phyloP scores from a whole-genome alignment of 1,139 yeast species.

The Kodamaea ohmeri region DNA sequence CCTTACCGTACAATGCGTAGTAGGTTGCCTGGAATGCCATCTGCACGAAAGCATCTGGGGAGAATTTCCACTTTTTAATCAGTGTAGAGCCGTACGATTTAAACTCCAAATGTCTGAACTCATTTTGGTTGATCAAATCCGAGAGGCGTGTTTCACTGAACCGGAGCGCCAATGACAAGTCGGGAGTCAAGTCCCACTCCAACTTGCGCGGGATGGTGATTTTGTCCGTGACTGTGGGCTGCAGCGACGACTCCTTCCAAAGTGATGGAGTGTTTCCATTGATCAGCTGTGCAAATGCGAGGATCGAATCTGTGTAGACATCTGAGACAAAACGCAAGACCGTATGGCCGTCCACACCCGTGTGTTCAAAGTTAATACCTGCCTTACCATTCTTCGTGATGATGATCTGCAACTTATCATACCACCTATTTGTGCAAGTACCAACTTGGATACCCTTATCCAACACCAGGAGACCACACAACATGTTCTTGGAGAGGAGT shows the following conservation, averaged over 20 bases:
- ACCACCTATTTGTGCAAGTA: constrained; percentile 94
- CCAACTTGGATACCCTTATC: constrained; percentile 89
- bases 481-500: constrained; percentile 75
- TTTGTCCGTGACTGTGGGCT: constrained; percentile 16
- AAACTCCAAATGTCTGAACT: constrained; percentile 78
- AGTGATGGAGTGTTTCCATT: constrained; percentile 78
- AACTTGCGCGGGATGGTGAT: constrained; percentile 78
- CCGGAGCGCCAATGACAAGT: constrained; percentile 73
- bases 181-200: constrained; percentile 83
- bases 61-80: constrained; percentile 80
- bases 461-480: constrained; percentile 78
- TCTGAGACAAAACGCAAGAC: constrained; percentile 85
- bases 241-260: constrained; percentile 54
- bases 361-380: constrained; percentile 91
- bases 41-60: constrained; percentile 93
- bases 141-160: constrained; percentile 89
- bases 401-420: constrained; percentile 85
- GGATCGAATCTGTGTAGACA: constrained; percentile 84
- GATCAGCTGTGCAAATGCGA: constrained; percentile 81
- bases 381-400: constrained; percentile 91
- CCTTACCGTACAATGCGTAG: constrained; percentile 87
- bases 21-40: constrained; percentile 94
- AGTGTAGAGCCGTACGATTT: constrained; percentile 70
- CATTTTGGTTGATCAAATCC: constrained; percentile 86
- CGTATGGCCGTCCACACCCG: constrained; percentile 95